Conservation (phyloP, 257 asterid genomes). For the Solanum dulcamara region DNA sequence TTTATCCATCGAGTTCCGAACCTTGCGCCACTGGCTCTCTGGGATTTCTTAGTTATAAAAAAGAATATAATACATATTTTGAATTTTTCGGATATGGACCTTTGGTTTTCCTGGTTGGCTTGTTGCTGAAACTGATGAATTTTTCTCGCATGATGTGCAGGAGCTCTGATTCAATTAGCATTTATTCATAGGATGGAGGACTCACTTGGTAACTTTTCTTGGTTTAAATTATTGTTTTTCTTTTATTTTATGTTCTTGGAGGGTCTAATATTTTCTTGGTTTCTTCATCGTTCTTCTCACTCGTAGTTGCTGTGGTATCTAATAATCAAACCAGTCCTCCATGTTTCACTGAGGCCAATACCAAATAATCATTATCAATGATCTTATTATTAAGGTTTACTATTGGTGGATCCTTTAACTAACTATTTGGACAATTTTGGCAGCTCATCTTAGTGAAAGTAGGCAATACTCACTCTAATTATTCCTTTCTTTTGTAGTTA, state of each 20-base stretch:
- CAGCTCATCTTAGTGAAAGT: background rate
- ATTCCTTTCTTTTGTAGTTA: background rate
- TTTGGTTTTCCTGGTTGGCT: background rate
- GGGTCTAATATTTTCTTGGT: background rate
- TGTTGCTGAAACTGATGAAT: background rate
- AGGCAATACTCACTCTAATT: background rate
- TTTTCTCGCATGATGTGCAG: slow-evolving; percentile 27
- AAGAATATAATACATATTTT: background rate
- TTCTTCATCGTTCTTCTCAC: background rate
- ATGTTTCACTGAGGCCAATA: background rate
- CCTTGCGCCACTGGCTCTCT: background rate
- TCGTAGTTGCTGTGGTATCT: background rate
- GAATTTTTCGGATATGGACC: background rate
- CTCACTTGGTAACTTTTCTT: slow-evolving; percentile 46
- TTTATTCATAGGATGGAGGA: slow-evolving; percentile 67
- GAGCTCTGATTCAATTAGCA: slow-evolving; percentile 60
- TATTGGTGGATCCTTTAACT: background rate
- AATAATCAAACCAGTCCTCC: background rate
- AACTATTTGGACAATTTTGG: background rate
- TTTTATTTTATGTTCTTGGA: background rate
- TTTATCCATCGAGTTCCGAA: background rate
- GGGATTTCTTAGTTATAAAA: background rate
- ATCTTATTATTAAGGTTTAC: background rate
- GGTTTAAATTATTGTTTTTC: background rate
- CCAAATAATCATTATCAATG: background rate